Base-by-base conservation (phyloP, 495 filamentous ascomycete genomes). In the Penicillium malachiteum region DNA sequence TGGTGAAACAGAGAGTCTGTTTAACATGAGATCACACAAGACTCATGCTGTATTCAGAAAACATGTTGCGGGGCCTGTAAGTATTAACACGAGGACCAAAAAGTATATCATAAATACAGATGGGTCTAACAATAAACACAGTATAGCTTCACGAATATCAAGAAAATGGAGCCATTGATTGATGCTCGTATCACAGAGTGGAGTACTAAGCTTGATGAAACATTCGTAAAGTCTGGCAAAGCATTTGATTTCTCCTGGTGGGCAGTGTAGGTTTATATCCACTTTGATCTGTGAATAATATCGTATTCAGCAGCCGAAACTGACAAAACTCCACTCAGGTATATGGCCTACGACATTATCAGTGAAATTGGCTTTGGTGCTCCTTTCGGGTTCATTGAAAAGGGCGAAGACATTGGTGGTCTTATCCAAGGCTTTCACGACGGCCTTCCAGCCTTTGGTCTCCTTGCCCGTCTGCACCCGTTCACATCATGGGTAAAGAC, bases 321-420 rank as follows among this genome's bases (percentile, higher is more conserved):
- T 16, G 41, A 51, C 13, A 9, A 26, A 26, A 4, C 10, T 41
- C 30, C 11, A 53, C 38, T 31, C 48, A 74, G 71, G 2, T 80
- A 70, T 50, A 79, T 83, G 62, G 81, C 83, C 6, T 81, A 87
- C 57, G 87, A 90, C 57, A 76, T 84, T 2, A 84, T 90, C 52
- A 81, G 79, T 10, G 81, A 87, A 57, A 71, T 89, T 34, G 83
- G 80, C 8, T 86, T 86, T 61, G 84, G 85, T 11, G 69, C 78
- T 33, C 76, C 84, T 1, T 77, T 89, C 17, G 86, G 86, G 12
- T 87, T 82, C 59, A 70, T 88, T 3, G 73, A 79, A 40, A 74
- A 73, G 49, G 84, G 83, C 30, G 67, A 72, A 6, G 87, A 90
- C 60, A 72, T 82, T 32, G 73, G 77, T 37, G 75, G 78, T 21